A percentile compares a stretch with the other conserved stretches of the same genome.
phyloP scores from a whole-genome alignment of 345 rosid genomes.

The Clausena lansium region DNA sequence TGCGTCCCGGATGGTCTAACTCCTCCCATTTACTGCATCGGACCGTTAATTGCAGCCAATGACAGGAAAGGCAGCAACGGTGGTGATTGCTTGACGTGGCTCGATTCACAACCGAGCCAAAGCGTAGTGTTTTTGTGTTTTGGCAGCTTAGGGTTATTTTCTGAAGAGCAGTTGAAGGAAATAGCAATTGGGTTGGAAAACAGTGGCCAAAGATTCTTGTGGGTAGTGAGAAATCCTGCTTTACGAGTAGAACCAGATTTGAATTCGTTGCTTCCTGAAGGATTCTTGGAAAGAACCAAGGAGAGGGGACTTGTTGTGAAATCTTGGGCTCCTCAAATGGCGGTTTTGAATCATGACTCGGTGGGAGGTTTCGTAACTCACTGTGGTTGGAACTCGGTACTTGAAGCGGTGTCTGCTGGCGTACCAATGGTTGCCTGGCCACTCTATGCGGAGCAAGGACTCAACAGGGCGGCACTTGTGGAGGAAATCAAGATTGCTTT shows the following conservation, averaged over 20 bases:
- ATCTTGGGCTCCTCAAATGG: conserved; percentile 64
- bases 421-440: conserved; percentile 61
- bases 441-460: conserved; percentile 44
- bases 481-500: conserved; percentile 36
- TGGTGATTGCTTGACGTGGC: conserved; percentile 31
- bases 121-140: conserved; percentile 44
- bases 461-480: conserved; percentile 30
- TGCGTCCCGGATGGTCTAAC: conserved; percentile 14
- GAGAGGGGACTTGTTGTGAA: conserved; percentile 48
- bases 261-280: conserved; percentile 33
- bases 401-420: conserved; percentile 54
- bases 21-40: conserved; percentile 30
- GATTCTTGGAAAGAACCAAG: conserved; percentile 37
- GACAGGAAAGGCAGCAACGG: not conserved
- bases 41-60: conserved; percentile 22
- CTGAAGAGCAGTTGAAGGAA: conserved; percentile 33
- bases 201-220: conserved; percentile 44
- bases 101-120: conserved; percentile 36
- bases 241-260: conserved; percentile 9
- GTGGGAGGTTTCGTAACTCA: conserved; percentile 68
- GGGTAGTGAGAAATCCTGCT: conserved; percentile 48
- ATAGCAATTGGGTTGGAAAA: conserved; percentile 46
- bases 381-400: conserved; percentile 71
- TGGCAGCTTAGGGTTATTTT: conserved; percentile 44
- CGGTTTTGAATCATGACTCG: conserved; percentile 43